Base-by-base conservation (phyloP, 345 rosid species). In the Hibiscus mutabilis region DNA sequence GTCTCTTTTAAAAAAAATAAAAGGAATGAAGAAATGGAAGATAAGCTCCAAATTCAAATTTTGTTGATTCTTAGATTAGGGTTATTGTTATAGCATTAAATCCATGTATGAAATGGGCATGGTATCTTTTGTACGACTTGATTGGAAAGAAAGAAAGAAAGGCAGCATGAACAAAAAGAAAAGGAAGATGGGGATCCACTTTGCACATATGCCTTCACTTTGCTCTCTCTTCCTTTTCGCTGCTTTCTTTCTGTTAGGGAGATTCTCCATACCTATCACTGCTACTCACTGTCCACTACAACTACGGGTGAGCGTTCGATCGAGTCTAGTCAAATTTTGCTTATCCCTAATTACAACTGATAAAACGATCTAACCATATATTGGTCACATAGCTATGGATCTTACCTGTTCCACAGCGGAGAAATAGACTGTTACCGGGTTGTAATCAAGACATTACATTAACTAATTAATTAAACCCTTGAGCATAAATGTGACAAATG, bases 131-230 rank as follows among this genome's bases (percentile, higher is more conserved):
- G 25, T 53, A 53, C 58, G 25, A 53, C 25, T n/a, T n/a, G 42
- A 56, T 21, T 8, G 10, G 6, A 5, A 16, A 35, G 8, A 35
- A 31, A 31, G 13, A n/a, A 46, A 44, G 11, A 44, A 49, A 67
- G 40, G 1, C 9, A 6, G 42, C 40, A 49, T 47, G 42, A 7
- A 9, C 10, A 8, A 7, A 7, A 8, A 35, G 29, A 63, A 62
- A 18, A 16, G 27, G 49, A 9, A 63, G 47, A 44, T n/a, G 51
- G 55, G 68, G 68, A 19, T 19, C 7, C 13, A 25, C 70, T 66
- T 51, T 40, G 78, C 75, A 80, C 75, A 80, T 80, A 80, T 80
- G 80, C 83, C 83, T 70, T 71, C 72, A n/a, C 71, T 74, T 78
- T 51, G 35, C 53, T 37, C 9, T n/a, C 7, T 53, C 58, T 55